A percentile compares a stretch with the other conserved stretches of the same genome.
Evolutionary conservation across 306 rosid species (phyloP).

Genomic region (Castanea mollissima): DNA sequence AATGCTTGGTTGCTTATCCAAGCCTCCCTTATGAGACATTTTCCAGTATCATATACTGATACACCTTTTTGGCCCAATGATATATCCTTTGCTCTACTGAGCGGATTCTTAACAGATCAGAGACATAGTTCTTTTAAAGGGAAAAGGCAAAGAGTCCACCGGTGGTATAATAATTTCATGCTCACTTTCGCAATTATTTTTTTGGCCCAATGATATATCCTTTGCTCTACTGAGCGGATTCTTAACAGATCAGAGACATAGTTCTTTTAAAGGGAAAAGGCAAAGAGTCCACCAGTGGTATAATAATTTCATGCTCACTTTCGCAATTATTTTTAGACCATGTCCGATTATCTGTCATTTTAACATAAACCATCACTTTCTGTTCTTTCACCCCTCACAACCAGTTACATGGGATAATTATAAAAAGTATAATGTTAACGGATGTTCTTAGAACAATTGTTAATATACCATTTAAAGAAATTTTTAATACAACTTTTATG

Average conservation of each 20-base stretch:
- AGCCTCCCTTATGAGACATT: background rate
- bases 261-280: too few relatives aligned
- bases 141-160: background rate
- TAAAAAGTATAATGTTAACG: fast-evolving
- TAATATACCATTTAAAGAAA: too few relatives aligned
- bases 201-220: background rate
- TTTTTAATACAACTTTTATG: too few relatives aligned
- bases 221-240: background rate
- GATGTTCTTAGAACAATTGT: fast-evolving
- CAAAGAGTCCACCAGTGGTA: background rate
- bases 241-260: background rate
- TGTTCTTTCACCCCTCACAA: too few relatives aligned
- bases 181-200: too few relatives aligned
- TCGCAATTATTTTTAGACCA: too few relatives aligned
- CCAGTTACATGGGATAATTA: too few relatives aligned
- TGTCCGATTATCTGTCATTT: too few relatives aligned
- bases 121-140: too few relatives aligned
- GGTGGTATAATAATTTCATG: too few relatives aligned
- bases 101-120: background rate
- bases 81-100: background rate
- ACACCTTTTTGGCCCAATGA: background rate
- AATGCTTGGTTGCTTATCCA: constrained; percentile 2
- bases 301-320: too few relatives aligned
- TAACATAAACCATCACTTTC: fast-evolving
- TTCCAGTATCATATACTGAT: background rate